phyloP scores from a whole-genome alignment of 805 yeast genomes.

The Yamadazyma ubonensis region DNA sequence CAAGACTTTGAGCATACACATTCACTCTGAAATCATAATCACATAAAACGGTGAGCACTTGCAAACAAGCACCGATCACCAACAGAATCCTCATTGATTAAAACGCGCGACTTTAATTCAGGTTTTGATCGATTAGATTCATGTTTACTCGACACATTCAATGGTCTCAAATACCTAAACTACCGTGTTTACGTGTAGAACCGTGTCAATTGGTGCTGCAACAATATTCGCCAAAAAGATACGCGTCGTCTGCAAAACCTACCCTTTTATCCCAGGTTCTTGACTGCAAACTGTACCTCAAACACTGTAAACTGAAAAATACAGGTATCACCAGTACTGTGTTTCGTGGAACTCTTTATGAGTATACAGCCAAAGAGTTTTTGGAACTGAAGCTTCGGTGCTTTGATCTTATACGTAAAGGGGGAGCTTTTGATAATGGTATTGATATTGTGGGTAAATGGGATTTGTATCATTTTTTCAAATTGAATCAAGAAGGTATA shows the following conservation, averaged over 20 bases:
- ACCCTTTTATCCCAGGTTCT: constrained; percentile 5
- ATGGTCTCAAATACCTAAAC: not conserved
- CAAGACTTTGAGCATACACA: not conserved
- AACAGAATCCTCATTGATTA: not conserved
- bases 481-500: constrained; percentile 13
- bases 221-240: no score
- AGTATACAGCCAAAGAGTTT: constrained; percentile 41
- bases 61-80: not conserved
- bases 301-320: constrained; percentile 24
- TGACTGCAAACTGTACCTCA: constrained; percentile 21
- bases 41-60: not conserved
- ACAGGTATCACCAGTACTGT: constrained; percentile 37
- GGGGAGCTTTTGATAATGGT: constrained; percentile 59
- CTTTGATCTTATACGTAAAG: constrained; percentile 41
- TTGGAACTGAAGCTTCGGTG: constrained; percentile 40
- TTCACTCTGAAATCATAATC: not conserved
- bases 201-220: no score
- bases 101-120: not conserved
- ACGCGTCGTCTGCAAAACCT: constrained; percentile 4
- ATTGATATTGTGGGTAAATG: constrained; percentile 55
- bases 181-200: no score
- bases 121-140: not conserved
- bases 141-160: not conserved
- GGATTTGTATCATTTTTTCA: constrained; percentile 34
- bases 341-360: constrained; percentile 57